Base-by-base conservation (phyloP, 225 moss, liverwort and hornwort genomes). In the Physcomitrellopsis africana region DNA sequence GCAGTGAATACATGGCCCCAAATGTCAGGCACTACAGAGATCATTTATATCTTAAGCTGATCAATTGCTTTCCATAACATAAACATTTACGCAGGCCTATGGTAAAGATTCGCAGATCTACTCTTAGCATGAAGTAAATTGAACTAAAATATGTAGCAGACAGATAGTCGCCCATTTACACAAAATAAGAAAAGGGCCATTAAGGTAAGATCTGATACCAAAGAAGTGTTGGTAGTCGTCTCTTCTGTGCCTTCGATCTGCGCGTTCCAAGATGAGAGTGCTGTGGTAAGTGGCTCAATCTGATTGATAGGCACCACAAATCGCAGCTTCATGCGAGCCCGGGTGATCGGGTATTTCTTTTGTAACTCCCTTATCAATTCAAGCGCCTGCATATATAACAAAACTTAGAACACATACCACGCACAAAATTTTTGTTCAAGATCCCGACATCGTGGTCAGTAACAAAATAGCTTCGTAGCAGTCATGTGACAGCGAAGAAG, bases 241-340 rank as follows among this genome's bases (percentile, higher is more conserved):
- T 95, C 93, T 61, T 95, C 92, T 82, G 86, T 85, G 72, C 82
- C 82, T 84, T 95, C 95, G 24, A 92, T 84, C 58, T 81, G 85
- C 46, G 92, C 82, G 62, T 81, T 85, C 99, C 95, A 99, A 57
- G 78, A 82, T 55, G 73, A 62, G 5, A 99, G 42, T 61, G 82
- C 81, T 37, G 87, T 84, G 43, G 84, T 63, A 46, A 95, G 85
- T 65, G 77, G 76, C 52, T 82, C 75, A 60, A 81, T 85, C 63
- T 89, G 88, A 69, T 60, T 63, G 3, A 73, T 69, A 68, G 90
- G 89, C 72, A 99, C 88, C 58, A 92, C 85, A 60, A 99, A 83
- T 72, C 77, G 89, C 68, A 99, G 74, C 69, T 89, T 93, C 99
- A 99, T 99, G 47, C 90, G 89, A 72, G 99, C 99, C 60, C 99